phyloP scores from a whole-genome alignment of 495 filamentous ascomycete species.

The Aspergillus cavernicola region DNA sequence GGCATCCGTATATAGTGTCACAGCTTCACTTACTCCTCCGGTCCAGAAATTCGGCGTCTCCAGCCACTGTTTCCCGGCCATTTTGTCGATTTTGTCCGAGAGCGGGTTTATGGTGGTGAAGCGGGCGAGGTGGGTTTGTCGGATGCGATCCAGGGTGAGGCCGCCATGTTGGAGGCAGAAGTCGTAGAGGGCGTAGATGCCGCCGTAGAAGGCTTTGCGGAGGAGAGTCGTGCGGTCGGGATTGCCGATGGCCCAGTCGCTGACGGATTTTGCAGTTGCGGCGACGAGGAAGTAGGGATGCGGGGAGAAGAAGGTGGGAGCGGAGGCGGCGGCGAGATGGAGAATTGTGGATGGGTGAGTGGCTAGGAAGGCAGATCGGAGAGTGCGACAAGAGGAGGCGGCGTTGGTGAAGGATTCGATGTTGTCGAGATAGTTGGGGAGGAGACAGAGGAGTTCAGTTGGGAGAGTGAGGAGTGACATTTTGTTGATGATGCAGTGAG shows the following conservation, averaged over 20 bases:
- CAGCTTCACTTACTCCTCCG: slow-evolving; percentile 29
- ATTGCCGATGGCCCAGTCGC: slow-evolving; percentile 32
- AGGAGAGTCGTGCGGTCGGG: slow-evolving; percentile 21
- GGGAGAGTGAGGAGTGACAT: slow-evolving; percentile 21
- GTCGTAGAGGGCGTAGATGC: slow-evolving; percentile 28
- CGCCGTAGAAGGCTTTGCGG: slow-evolving; percentile 17
- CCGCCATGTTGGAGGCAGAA: slow-evolving; percentile 29
- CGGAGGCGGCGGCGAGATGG: slow-evolving; percentile 25
- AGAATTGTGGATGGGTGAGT: slow-evolving; percentile 21
- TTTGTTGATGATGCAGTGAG: not conserved
- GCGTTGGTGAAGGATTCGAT: slow-evolving; percentile 35
- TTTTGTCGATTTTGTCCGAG: slow-evolving; percentile 29
- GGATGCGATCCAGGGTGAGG: slow-evolving; percentile 33
- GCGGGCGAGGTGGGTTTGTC: slow-evolving; percentile 25
- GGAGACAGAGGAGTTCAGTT: slow-evolving; percentile 25
- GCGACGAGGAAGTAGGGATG: slow-evolving; percentile 33
- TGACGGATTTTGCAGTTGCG: slow-evolving; percentile 27
- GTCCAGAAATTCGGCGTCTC: slow-evolving; percentile 30
- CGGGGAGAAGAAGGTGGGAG: slow-evolving; percentile 35
- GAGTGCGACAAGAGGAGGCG: slow-evolving; percentile 26
- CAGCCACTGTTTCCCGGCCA: slow-evolving; percentile 30
- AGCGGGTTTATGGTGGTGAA: slow-evolving; percentile 34
- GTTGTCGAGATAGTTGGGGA: slow-evolving; percentile 30
- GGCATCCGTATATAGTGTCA: slow-evolving; percentile 28
- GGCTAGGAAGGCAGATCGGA: slow-evolving; percentile 11